phyloP scores from a whole-genome alignment of 345 rosid species.

The Salix exigua region DNA sequence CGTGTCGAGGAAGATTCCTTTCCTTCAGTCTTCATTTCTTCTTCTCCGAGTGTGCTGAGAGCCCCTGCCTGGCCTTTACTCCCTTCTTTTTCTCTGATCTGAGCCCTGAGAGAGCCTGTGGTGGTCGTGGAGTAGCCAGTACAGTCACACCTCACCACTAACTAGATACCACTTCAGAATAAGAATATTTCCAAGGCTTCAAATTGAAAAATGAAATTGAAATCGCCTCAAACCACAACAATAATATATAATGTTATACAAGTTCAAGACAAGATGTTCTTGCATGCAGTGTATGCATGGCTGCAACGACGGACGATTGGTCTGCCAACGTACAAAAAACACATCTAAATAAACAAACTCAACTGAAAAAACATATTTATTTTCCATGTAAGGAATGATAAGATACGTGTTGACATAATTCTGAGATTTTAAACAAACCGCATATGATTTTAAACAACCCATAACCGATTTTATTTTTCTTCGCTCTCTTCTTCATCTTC shows the following conservation, averaged over 20 bases:
- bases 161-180: neutral
- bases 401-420: neutral
- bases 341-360: neutral
- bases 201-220: neutral
- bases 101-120: too few species aligned
- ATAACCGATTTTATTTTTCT: neutral
- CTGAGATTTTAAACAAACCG: neutral
- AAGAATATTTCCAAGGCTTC: too few species aligned
- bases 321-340: conserved; percentile 80
- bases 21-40: too few species aligned
- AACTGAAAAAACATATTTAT: neutral
- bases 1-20: too few species aligned
- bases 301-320: conserved; percentile 69
- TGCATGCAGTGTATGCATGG: conserved; percentile 77
- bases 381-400: neutral
- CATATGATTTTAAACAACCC: neutral
- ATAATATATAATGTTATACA: neutral
- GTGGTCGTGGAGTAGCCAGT: too few species aligned
- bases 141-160: neutral
- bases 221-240: neutral
- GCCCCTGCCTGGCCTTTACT: too few species aligned
- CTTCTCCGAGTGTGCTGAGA: too few species aligned
- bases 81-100: too few species aligned
- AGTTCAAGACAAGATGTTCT: conserved; percentile 19
- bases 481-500: too few species aligned